These are phyloP conservation scores for Penicillium sp. DNA, from an alignment of 2,329 filamentous ascomycete species.

Conservation along the genomic window DNA sequence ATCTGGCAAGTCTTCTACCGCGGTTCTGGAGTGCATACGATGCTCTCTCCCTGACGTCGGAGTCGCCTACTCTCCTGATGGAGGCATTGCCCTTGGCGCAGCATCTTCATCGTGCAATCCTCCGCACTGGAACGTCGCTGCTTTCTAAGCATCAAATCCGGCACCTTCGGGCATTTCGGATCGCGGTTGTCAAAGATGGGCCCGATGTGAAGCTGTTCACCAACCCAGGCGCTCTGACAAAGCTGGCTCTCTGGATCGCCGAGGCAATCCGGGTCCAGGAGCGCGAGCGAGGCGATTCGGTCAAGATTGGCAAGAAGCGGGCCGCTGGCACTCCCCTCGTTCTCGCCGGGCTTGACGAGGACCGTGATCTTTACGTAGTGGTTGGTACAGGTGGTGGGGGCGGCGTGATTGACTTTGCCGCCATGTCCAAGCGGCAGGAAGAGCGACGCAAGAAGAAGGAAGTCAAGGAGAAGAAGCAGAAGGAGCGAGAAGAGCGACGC, in stretches of 20 bases:
- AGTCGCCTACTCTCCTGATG: conserved; percentile 57
- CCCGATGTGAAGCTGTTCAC: conserved; percentile 89
- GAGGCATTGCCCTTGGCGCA: conserved; percentile 79
- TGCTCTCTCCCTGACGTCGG: conserved; percentile 49
- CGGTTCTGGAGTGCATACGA: conserved; percentile 62
- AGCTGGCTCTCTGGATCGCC: conserved; percentile 89
- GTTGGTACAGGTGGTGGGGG: conserved; percentile 89
- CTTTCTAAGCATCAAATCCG: conserved; percentile 93
- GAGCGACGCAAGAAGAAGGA: conserved; percentile 62
- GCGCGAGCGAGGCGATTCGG: conserved; percentile 70
- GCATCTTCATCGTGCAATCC: conserved; percentile 85
- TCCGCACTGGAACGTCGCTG: conserved; percentile 84
- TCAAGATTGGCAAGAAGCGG: conserved; percentile 45
- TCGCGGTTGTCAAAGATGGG: conserved; percentile 93
- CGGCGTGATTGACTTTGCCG: conserved; percentile 64
- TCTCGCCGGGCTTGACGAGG: conserved; percentile 84
- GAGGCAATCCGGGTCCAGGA: conserved; percentile 91
- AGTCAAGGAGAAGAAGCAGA: conserved; percentile 60
- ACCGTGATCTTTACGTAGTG: conserved; percentile 81
- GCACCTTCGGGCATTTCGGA: conserved; percentile 85
- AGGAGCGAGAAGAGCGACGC: conserved; percentile 62
- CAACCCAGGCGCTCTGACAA: conserved; percentile 87
- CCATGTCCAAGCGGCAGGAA: conserved; percentile 65
- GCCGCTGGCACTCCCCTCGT: conserved; percentile 73
- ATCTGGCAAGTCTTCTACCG: conserved; percentile 37